Conservation (phyloP, 768 basidiomycete species). For the Mycena epipterygia region DNA sequence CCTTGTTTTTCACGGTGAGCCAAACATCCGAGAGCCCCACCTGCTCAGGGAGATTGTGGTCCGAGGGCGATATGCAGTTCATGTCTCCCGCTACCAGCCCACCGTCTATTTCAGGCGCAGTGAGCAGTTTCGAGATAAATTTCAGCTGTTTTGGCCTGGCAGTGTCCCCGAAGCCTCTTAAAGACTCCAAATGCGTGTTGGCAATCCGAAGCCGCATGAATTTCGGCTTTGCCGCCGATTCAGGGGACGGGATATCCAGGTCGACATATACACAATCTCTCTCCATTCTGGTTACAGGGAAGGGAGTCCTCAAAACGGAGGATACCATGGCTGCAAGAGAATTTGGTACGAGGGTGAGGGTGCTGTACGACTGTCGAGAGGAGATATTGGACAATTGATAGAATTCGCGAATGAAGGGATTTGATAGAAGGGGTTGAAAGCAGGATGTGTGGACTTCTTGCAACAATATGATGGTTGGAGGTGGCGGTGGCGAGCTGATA, state of each 20-base stretch:
- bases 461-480: constrained; percentile 59
- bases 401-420: constrained; percentile 59
- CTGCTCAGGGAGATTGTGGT: constrained; percentile 49
- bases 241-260: constrained; percentile 52
- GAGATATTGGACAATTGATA: constrained; percentile 58
- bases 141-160: constrained; percentile 55
- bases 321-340: constrained; percentile 49
- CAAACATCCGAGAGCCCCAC: constrained; percentile 62
- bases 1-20: constrained; percentile 24
- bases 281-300: constrained; percentile 54
- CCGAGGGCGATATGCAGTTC: constrained; percentile 59
- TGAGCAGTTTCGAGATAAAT: constrained; percentile 51
- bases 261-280: constrained; percentile 64
- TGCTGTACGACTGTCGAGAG: constrained; percentile 59
- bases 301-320: constrained; percentile 51
- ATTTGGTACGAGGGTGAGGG: constrained; percentile 63
- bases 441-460: constrained; percentile 58
- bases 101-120: constrained; percentile 47
- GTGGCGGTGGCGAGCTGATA: constrained; percentile 41
- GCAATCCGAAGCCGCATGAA: constrained; percentile 56
- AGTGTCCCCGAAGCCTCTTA: constrained; percentile 50
- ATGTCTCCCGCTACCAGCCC: constrained; percentile 67
- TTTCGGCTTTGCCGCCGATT: constrained; percentile 32
- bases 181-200: constrained; percentile 68
- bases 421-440: constrained; percentile 53